phyloP scores from a whole-genome alignment of 768 basidiomycete genomes.

The Ramaria sp. region DNA sequence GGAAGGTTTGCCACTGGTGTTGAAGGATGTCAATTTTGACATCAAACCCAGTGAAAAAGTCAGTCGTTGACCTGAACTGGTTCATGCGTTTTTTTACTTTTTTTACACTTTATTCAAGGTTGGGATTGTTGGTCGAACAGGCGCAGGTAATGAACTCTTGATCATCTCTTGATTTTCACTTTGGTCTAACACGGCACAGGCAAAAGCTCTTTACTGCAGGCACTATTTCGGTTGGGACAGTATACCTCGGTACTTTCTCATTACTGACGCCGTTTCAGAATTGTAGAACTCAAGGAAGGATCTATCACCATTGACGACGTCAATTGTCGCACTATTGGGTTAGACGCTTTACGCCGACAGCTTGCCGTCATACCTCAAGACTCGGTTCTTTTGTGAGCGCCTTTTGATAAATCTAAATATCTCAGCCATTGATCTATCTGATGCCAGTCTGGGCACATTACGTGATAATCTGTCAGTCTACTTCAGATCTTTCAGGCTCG shows the following conservation, averaged over 20 bases:
- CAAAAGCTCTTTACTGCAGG: constrained; percentile 49
- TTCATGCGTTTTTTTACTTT: constrained; percentile 15
- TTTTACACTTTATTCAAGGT: constrained; percentile 17
- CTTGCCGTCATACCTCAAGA: constrained; percentile 67
- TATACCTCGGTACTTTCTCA: not conserved
- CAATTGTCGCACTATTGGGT: constrained; percentile 42
- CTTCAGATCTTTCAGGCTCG: not conserved
- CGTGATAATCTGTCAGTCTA: constrained; percentile 32
- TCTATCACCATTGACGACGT: constrained; percentile 46
- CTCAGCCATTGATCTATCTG: constrained; percentile 12
- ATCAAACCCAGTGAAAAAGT: constrained; percentile 54
- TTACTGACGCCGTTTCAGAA: constrained; percentile 22
- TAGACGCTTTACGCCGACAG: constrained; percentile 40
- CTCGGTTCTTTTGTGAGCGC: constrained; percentile 34
- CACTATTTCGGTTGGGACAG: constrained; percentile 36
- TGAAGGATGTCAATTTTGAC: constrained; percentile 48
- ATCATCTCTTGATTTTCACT: not conserved
- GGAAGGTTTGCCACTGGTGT: constrained; percentile 50
- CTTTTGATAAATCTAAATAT: constrained; percentile 11
- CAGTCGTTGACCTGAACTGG: constrained; percentile 11
- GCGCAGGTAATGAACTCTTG: constrained; percentile 29
- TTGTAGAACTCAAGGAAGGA: constrained; percentile 51
- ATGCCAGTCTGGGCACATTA: constrained; percentile 27
- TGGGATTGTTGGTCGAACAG: constrained; percentile 40
- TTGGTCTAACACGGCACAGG: constrained; percentile 18